Base-by-base conservation (phyloP, 768 basidiomycete species). In the Termitomyces sp. region DNA sequence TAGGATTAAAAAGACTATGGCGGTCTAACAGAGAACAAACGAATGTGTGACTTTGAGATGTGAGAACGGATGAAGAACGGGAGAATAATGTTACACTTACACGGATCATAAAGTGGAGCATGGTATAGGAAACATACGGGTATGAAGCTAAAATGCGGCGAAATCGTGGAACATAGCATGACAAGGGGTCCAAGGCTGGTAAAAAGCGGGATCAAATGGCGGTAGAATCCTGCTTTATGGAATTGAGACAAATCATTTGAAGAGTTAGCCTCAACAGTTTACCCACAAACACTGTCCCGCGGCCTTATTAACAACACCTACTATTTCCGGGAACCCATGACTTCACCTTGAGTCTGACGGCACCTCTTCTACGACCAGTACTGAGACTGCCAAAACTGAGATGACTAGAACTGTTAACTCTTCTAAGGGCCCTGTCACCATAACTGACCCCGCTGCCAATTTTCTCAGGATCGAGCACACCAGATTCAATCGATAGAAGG, bases 401-500 rank as follows among this genome's bases (percentile, higher is more conserved):
- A 59, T 91, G 86, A 68, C 91, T 93, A n/a, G 90, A 91, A 72
- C 91, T 93, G 63, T 89, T 94, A 37, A 98, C 93, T 68, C 96
- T 83, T 60, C 94, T 83, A 37, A 98, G 79, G 29, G 94, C 91
- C 61, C 97, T 83, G 73, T 98, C 97, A 9, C 97, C 97, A 70
- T 97, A 99, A 69, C 91, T 94, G 49, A 99, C 94, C 25, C 97
- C 97, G 63, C 92, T 95, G 1, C 94, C 96, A 15, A 92, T 86
- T 70, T 92, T 91, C 76, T 98, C 96, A 46, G 96, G 96, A 74
- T 98, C 94, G 43, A 98, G 82, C 15, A 81, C 79, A 32, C 94
- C 95, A 15, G 92, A 90, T 74, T 98, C 96, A 67, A 98, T 94
- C 25, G 92, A 86, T 29, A 95, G 81, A 58, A 98, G 79, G 65